Base-by-base conservation (phyloP, 2,329 filamentous ascomycete genomes). In the Calonectria multiphialidica region DNA sequence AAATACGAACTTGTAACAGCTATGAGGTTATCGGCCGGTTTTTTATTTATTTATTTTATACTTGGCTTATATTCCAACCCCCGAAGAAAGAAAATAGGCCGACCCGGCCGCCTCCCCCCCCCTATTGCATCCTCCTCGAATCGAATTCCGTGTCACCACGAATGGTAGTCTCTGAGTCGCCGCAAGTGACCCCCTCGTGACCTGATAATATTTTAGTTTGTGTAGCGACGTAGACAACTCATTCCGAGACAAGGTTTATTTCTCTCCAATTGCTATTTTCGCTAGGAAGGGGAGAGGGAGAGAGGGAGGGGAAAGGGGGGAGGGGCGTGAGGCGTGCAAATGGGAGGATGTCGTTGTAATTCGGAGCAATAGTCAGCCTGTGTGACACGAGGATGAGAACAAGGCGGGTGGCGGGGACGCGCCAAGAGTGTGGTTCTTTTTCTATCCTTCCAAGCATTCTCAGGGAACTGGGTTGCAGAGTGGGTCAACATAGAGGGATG, bases 131-230 rank as follows among this genome's bases (percentile, higher is more conserved):
- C 21, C 50, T 35, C 30, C 30, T 55, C 50, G 50, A 37, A 55
- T 55, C 30, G 18, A 55, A 35, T 55, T 15, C 30, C 9, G 50
- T 55, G 35, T n/a, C 50, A 55, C 45, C 5, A 21, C 9, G 42
- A 44, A 21, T 44, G 42, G 42, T 44, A 44, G 42, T n/a, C 42
- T n/a, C 18, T 44, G 42, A 44, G 42, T 44, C 42, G 45, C n/a
- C 50, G 50, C 50, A 12, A 30, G 23, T 13, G 42, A n/a, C 5
- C 59, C 59, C 59, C 59, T 63, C 59, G 59, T 63, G 59, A 63
- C 59, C 18, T 30, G 59, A 63, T 25, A 45, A 42, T 62, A 30
- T 62, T 62, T 23, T 25, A 33, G 40, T 12, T 30, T 63, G 59
- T 63, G 59, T 33, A 37, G 40, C 59, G 16, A n/a, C 23, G 16